phyloP scores from a whole-genome alignment of 2,329 filamentous ascomycete species.

The Aspergillaceae sp. region DNA sequence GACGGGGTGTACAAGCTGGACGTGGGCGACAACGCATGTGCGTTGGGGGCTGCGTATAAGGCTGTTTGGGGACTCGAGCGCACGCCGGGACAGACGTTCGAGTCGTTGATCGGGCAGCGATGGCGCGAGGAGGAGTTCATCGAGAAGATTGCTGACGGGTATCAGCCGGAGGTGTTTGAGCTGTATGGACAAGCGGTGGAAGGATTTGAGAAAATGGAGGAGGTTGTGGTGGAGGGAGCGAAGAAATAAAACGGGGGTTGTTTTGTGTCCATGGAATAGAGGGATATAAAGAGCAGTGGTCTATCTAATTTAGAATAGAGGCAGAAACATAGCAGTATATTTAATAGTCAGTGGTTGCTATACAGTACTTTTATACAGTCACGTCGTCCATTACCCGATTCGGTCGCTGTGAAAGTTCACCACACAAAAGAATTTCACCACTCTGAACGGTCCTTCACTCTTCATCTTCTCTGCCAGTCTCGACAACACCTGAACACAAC shows the following conservation, averaged over 20 bases:
- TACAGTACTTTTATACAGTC: constrained; percentile 1
- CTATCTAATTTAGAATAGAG: too few species aligned
- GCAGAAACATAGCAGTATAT: not conserved
- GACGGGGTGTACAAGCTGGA: constrained; percentile 92
- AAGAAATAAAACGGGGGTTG: not conserved
- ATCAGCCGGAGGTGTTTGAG: constrained; percentile 64
- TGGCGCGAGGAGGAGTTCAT: constrained; percentile 84
- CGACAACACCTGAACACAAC: not conserved
- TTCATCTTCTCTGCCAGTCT: not conserved
- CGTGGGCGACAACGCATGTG: constrained; percentile 91
- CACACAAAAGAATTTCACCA: not conserved
- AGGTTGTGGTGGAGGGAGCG: constrained; percentile 46
- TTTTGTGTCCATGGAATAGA: not conserved
- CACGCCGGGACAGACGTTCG: constrained; percentile 62
- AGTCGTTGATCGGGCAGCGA: constrained; percentile 70
- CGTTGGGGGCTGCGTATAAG: constrained; percentile 88
- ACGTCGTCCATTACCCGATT: constrained; percentile 18
- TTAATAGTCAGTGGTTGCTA: not conserved
- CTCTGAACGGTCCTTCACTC: not conserved
- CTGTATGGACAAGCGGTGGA: constrained; percentile 67
- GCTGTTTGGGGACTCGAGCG: constrained; percentile 85
- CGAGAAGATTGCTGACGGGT: constrained; percentile 74
- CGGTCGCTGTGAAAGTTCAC: constrained; percentile 3
- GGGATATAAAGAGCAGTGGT: not conserved
- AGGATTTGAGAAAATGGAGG: constrained; percentile 70